phyloP scores from a whole-genome alignment of 2,329 filamentous ascomycete genomes.

The Aureobasidium pullulans region DNA sequence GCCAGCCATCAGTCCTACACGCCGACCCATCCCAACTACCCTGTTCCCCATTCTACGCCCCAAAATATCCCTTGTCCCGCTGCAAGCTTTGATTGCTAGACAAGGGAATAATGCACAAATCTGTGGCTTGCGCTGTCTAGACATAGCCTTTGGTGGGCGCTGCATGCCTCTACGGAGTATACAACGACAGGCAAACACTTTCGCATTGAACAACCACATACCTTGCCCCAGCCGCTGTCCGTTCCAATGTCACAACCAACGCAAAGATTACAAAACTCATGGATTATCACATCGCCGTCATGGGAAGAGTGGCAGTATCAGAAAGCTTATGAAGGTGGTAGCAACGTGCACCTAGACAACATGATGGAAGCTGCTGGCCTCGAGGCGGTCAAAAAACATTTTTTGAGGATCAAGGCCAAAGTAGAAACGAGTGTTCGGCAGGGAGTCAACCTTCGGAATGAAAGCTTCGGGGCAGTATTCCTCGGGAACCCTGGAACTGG shows the following conservation, averaged over 20 bases:
- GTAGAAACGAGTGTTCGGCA: conserved; percentile 57
- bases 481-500: conserved; percentile 69
- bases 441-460: conserved; percentile 44
- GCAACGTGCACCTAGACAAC: conserved; percentile 50
- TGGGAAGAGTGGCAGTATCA: conserved; percentile 52
- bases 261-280: neutral
- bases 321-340: conserved; percentile 46
- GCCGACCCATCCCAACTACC: too few species aligned
- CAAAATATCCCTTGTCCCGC: too few species aligned
- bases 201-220: too few species aligned
- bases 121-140: too few species aligned
- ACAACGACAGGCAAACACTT: too few species aligned
- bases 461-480: conserved; percentile 56
- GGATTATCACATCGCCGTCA: neutral
- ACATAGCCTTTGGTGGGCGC: too few species aligned
- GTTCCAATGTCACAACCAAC: neutral
- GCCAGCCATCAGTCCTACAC: too few species aligned
- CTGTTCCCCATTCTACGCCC: too few species aligned
- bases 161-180: too few species aligned
- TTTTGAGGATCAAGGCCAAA: conserved; percentile 55
- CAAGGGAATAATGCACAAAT: too few species aligned
- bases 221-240: too few species aligned
- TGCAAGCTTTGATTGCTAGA: too few species aligned
- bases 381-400: conserved; percentile 58
- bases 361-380: conserved; percentile 67